Percentiles rank a stretch among this genome's conserved stretches.
These are phyloP conservation scores for Saccharomycopsis crataegensis DNA, from an alignment of 1,139 yeast species.

Conservation along the genomic window DNA sequence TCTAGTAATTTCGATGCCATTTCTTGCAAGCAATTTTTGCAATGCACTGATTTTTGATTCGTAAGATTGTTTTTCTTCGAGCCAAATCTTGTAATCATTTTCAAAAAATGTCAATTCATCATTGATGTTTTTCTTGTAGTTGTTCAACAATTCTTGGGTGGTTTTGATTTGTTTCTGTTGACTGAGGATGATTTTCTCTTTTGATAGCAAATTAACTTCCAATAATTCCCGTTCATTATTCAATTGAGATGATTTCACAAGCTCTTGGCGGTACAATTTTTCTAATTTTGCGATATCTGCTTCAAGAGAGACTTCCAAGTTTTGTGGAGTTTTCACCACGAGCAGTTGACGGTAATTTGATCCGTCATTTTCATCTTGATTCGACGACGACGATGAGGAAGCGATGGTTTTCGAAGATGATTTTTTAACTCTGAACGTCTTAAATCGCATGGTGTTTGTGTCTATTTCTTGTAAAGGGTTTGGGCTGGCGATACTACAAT, in stretches of 20 bases:
- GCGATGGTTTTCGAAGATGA: too few species aligned
- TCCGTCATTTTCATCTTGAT: too few species aligned
- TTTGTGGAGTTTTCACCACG: background rate
- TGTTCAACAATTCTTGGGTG: slow-evolving; percentile 5
- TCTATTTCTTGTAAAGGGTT: background rate
- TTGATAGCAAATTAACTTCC: slow-evolving; percentile 9
- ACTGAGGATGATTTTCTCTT: slow-evolving; percentile 14
- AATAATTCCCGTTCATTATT: slow-evolving; percentile 10
- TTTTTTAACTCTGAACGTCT: background rate
- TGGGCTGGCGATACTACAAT: background rate
- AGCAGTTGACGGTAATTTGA: too few species aligned
- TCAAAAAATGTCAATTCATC: slow-evolving; percentile 12
- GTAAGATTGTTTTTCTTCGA: slow-evolving; percentile 14
- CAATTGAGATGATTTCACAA: slow-evolving; percentile 6
- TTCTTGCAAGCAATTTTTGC: background rate
- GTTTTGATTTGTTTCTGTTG: slow-evolving; percentile 9
- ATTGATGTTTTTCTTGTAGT: slow-evolving; percentile 10
- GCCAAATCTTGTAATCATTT: slow-evolving; percentile 15
- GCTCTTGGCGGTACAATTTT: slow-evolving; percentile 7
- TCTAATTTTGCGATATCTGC: slow-evolving; percentile 3
- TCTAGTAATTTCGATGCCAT: background rate
- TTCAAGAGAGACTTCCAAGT: background rate
- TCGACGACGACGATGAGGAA: too few species aligned
- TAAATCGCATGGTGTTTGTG: background rate
- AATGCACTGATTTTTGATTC: slow-evolving; percentile 10